phyloP scores from a whole-genome alignment of 306 rosid species.

The Coriaria nepalensis region DNA sequence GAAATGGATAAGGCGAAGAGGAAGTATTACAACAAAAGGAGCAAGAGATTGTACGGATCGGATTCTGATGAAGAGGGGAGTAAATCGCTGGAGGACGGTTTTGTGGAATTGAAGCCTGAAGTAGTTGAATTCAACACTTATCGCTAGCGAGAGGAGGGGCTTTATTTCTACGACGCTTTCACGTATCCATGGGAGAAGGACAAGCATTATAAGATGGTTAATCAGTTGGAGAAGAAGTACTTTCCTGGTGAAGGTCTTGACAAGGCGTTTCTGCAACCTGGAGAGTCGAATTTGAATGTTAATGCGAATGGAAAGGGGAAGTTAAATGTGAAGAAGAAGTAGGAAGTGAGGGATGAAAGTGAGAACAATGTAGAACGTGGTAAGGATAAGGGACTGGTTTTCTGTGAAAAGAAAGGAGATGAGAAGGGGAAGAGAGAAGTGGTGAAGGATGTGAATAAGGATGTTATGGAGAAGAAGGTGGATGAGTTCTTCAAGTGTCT shows the following conservation, averaged over 20 bases:
- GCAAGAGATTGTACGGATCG: conserved; percentile 79
- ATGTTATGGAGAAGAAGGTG: conserved; percentile 55
- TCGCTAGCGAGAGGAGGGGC: conserved; percentile 73
- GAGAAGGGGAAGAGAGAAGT: conserved; percentile 10
- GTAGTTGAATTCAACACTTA: conserved; percentile 62
- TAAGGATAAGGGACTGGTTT: conserved; percentile 32
- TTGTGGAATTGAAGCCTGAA: conserved; percentile 73
- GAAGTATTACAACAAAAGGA: conserved; percentile 59
- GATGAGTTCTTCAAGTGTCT: conserved; percentile 75
- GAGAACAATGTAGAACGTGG: conserved; percentile 19
- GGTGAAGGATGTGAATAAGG: conserved; percentile 19
- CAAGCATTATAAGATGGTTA: conserved; percentile 86
- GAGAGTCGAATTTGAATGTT: conserved; percentile 25
- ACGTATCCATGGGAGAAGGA: conserved; percentile 88
- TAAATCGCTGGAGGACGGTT: conserved; percentile 22
- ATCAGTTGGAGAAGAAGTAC: conserved; percentile 81
- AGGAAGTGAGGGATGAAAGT: conserved; percentile 10
- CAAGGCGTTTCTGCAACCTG: conserved; percentile 79
- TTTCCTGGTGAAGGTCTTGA: conserved; percentile 74
- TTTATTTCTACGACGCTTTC: conserved; percentile 60
- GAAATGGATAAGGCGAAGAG: conserved; percentile 67
- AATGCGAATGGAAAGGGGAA: conserved; percentile 9
- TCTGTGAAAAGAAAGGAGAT: conserved; percentile 42
- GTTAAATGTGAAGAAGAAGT: conserved; percentile 23
- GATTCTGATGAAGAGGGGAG: conserved; percentile 51